Conservation (phyloP, 140 eudicot genomes). For the Oenanthe javanica region DNA sequence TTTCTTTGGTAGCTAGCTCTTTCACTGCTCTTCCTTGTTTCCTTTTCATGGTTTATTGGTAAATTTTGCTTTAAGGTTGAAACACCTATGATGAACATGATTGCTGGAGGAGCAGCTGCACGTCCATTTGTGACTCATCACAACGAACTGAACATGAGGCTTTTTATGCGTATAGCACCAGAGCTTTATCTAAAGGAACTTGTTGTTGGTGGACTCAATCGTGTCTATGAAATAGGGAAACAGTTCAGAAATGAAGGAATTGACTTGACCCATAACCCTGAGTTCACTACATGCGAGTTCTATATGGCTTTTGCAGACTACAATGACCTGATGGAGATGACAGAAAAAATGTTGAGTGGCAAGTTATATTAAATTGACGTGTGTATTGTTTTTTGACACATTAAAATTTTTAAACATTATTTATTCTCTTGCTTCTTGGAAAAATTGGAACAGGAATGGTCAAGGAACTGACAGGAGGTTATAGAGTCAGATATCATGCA, state of each 20-base stretch:
- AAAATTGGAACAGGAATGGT: conserved; percentile 65
- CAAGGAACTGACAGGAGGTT: conserved; percentile 88
- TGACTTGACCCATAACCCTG: conserved; percentile 92
- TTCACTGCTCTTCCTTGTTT: not conserved
- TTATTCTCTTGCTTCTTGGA: not conserved
- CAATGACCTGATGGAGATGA: conserved; percentile 73
- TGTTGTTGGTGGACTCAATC: conserved; percentile 93
- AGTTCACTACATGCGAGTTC: conserved; percentile 89
- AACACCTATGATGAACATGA: conserved; percentile 99
- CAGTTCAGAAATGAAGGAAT: conserved; percentile 93
- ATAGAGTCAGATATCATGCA: conserved; percentile 72
- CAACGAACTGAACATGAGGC: conserved; percentile 76
- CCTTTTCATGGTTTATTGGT: not conserved
- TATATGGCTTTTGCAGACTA: conserved; percentile 94
- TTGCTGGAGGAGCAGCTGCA: conserved; percentile 98
- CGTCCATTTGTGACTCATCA: conserved; percentile 94
- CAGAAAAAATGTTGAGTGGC: conserved; percentile 85
- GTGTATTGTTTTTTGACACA: not conserved
- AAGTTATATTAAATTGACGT: conserved; percentile 16
- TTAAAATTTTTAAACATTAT: not conserved
- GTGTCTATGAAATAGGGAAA: conserved; percentile 95
- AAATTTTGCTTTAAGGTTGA: conserved; percentile 50
- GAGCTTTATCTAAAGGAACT: conserved; percentile 89
- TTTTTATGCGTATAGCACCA: conserved; percentile 91
- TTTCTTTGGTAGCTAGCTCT: not conserved